Conservation (phyloP, 345 rosid genomes). For the Eucalyptus caleyi region DNA sequence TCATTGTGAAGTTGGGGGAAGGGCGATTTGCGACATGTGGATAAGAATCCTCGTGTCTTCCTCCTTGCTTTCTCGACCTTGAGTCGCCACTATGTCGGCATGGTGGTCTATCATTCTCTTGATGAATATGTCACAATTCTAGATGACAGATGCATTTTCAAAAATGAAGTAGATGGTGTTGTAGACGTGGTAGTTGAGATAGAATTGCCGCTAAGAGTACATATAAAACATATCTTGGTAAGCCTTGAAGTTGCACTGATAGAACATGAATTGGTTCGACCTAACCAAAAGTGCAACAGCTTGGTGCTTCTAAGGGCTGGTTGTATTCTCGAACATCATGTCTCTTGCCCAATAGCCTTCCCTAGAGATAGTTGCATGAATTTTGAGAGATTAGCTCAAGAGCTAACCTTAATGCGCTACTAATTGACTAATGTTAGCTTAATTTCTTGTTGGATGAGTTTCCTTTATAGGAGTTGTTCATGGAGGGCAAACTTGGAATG, state of each 20-base stretch:
- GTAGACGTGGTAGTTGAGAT: slow-evolving; percentile 47
- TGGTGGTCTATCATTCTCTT: slow-evolving; percentile 44
- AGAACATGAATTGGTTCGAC: slow-evolving; percentile 47
- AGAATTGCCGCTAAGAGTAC: slow-evolving; percentile 51
- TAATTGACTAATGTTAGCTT: not conserved
- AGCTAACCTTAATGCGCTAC: not conserved
- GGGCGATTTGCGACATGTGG: slow-evolving; percentile 28
- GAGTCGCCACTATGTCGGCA: slow-evolving; percentile 44
- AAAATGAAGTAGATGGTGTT: slow-evolving; percentile 70
- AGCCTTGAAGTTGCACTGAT: too few relatives aligned
- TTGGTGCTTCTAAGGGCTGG: slow-evolving; percentile 51
- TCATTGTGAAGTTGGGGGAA: slow-evolving; percentile 24
- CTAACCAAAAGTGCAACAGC: slow-evolving; percentile 47
- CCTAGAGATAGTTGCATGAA: slow-evolving; percentile 32
- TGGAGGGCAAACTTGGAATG: too few relatives aligned
- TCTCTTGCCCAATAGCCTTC: slow-evolving; percentile 83
- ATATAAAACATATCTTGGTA: slow-evolving; percentile 57
- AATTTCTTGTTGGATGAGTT: not conserved
- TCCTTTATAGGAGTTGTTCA: too few relatives aligned
- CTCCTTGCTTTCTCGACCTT: slow-evolving; percentile 37
- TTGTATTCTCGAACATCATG: slow-evolving; percentile 62
- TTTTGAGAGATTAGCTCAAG: not conserved
- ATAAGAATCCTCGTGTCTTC: slow-evolving; percentile 49
- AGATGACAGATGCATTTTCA: slow-evolving; percentile 41
- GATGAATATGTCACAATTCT: slow-evolving; percentile 64